Conservation (phyloP, 148 eudicot species). For the Nepenthes gracilis region DNA sequence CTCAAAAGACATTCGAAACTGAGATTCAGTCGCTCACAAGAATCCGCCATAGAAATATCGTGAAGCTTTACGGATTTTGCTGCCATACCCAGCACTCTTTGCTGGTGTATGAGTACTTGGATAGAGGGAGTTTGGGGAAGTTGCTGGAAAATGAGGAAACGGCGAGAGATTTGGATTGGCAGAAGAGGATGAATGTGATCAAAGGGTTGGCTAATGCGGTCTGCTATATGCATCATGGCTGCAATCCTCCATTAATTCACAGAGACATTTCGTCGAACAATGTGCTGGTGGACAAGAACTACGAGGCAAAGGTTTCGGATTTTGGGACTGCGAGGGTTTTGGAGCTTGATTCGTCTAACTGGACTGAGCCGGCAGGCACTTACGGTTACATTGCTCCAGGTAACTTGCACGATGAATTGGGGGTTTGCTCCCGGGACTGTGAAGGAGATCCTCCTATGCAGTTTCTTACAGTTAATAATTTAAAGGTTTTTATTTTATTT, state of each 20-base stretch:
- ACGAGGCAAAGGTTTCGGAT: constrained; percentile 16
- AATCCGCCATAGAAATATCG: constrained; percentile 22
- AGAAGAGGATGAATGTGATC: constrained; percentile 12
- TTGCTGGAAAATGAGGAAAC: neutral
- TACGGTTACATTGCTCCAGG: constrained; percentile 31
- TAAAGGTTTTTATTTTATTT: too few species aligned
- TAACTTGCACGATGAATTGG: neutral
- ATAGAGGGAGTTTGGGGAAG: constrained; percentile 16
- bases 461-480: too few species aligned
- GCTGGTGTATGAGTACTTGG: constrained; percentile 18
- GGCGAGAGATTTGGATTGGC: constrained; percentile 20
- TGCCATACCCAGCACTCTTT: constrained; percentile 3
- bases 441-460: too few species aligned
- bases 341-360: constrained; percentile 16
- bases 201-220: constrained; percentile 20
- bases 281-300: constrained; percentile 10
- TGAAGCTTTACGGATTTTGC: constrained; percentile 21
- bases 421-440: too few species aligned
- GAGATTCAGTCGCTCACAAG: constrained; percentile 18
- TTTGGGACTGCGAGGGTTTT: constrained; percentile 21
- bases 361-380: constrained; percentile 17
- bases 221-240: constrained; percentile 20
- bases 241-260: constrained; percentile 19
- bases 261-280: constrained; percentile 26
- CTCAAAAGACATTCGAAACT: constrained; percentile 12